Evolutionary conservation across 768 basidiomycete species (phyloP), one percentile per base, ranked within the genome.

Genomic region (Phylloporus sp.): DNA sequence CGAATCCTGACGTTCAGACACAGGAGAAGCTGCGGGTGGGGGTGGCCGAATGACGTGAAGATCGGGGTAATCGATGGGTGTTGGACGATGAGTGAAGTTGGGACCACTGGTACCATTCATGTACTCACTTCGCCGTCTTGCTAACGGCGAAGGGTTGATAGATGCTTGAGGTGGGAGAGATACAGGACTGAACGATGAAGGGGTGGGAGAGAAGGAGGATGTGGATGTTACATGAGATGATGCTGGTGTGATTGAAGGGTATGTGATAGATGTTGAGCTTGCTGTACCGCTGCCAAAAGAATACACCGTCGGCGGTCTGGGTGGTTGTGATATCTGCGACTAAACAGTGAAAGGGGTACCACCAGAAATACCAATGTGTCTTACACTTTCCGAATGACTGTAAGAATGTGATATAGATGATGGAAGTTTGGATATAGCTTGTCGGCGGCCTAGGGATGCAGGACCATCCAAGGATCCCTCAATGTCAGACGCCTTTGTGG

Each of bases 161-260:
- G 91, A 90, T 9, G 89, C 90, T 63, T 81, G 84, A 2, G 92
- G 91, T 10, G 90, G 92, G 1, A 86, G 76, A 0, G 86, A 71
- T 40, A 69, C 69, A 38, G 70, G 49, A 15, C 62, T 65, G 49
- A 75, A 75, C 28, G 62, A 54, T 24, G 67, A 59, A 38, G 73
- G 50, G 9, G 71, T 66, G 17, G 74, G 58, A 47, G 65, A 58
- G 57, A 74, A 72, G 22, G 75, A 68, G 1, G 74, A 72, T 40
- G 57, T 43, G 28, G 62, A 57, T 42, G 70, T 62, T 38, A 59
- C 46, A 50, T 73, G 56, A 6, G 75, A 64, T 38, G 73, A 62
- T 40, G 68, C 55, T 37, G 66, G 65, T 9, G 65, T 69, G 51
- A 77, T 71, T 61, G 69, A 64, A 28, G 77, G 77, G 70, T 81